phyloP scores from a whole-genome alignment of 2,329 filamentous ascomycete species.

The Periconia digitata region DNA sequence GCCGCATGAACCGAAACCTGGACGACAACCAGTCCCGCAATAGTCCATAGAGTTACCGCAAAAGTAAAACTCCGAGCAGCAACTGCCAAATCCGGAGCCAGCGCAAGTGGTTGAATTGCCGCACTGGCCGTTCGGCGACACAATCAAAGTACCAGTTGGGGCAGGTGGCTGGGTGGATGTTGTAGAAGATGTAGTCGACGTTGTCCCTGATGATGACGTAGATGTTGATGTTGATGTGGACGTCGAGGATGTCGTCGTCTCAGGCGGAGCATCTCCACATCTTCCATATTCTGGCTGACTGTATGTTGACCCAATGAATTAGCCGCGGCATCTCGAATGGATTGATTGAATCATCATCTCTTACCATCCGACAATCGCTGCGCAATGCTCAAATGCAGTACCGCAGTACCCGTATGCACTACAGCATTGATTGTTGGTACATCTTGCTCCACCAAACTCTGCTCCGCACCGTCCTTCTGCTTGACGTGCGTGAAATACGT shows the following conservation, averaged over 20 bases:
- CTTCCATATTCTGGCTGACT: constrained; percentile 30
- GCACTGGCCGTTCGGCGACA: constrained; percentile 28
- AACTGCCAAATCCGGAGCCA: constrained; percentile 23
- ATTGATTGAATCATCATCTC: background rate
- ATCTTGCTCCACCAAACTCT: constrained; percentile 18
- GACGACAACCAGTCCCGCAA: constrained; percentile 29
- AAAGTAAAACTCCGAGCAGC: constrained; percentile 28
- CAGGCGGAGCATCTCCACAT: constrained; percentile 23
- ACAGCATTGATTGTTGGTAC: constrained; percentile 25
- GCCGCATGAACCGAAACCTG: constrained; percentile 24
- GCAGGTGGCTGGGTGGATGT: constrained; percentile 21
- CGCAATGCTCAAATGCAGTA: constrained; percentile 24
- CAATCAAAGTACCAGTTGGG: constrained; percentile 23
- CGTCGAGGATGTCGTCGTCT: constrained; percentile 13
- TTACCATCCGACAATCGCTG: constrained; percentile 25
- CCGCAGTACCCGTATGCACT: constrained; percentile 30
- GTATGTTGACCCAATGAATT: too few species aligned
- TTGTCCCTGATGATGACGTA: background rate
- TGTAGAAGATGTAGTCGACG: constrained; percentile 10
- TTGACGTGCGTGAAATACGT: constrained; percentile 22
- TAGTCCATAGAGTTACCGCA: constrained; percentile 21
- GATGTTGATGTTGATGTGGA: constrained; percentile 7
- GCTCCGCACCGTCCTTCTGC: constrained; percentile 26
- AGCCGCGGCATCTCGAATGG: too few species aligned
- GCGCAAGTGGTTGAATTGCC: constrained; percentile 30